phyloP scores from a whole-genome alignment of 2,329 filamentous ascomycete species.

The Coleophoma crateriformis region DNA sequence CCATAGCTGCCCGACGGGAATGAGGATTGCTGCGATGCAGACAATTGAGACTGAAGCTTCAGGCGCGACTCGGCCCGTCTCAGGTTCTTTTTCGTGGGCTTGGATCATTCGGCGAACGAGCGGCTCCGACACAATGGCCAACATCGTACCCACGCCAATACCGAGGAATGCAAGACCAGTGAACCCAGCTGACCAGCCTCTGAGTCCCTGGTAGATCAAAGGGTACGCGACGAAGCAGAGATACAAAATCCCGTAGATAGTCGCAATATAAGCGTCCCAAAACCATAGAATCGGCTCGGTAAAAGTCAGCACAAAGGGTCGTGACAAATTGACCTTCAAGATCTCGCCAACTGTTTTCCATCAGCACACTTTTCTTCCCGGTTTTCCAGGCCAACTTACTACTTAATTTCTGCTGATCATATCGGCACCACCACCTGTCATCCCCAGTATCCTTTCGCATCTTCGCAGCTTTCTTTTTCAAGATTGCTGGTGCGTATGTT shows the following conservation, averaged over 20 bases:
- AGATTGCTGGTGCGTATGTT: conserved; percentile 69
- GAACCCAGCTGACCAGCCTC: conserved; percentile 71
- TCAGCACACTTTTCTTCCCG: not conserved
- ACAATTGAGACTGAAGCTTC: conserved; percentile 80
- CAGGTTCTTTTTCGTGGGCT: conserved; percentile 65
- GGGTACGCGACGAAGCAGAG: conserved; percentile 90
- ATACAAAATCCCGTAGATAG: conserved; percentile 83
- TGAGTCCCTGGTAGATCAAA: conserved; percentile 67
- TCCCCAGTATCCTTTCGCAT: conserved; percentile 65
- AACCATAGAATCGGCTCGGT: conserved; percentile 78
- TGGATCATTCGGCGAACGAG: conserved; percentile 75
- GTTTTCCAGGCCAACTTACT: conserved; percentile 9
- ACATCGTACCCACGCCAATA: conserved; percentile 56
- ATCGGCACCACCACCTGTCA: conserved; percentile 70
- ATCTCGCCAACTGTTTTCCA: conserved; percentile 51
- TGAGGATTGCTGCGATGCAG: conserved; percentile 68
- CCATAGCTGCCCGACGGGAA: conserved; percentile 74
- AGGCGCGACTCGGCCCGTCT: conserved; percentile 66
- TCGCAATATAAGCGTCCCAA: conserved; percentile 63
- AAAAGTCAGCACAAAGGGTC: conserved; percentile 71
- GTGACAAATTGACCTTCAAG: conserved; percentile 68
- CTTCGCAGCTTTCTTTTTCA: conserved; percentile 60
- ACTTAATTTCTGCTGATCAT: conserved; percentile 55
- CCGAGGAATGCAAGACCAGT: conserved; percentile 76
- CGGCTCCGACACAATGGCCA: conserved; percentile 61